Conservation (phyloP, 2,329 filamentous ascomycete species). For the Calonectria honghensis region DNA sequence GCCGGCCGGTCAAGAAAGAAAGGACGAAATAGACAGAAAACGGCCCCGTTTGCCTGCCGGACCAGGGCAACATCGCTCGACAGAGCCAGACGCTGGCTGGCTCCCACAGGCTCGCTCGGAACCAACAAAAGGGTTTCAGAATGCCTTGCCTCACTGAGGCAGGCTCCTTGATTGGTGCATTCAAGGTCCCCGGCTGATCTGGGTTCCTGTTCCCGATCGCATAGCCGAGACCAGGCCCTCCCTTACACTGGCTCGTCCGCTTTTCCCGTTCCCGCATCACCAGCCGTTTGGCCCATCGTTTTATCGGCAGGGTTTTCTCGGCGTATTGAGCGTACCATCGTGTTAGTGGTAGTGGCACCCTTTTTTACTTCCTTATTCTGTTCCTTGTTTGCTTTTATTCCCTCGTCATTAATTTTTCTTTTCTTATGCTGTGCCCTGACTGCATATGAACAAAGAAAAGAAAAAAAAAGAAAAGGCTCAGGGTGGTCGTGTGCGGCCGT, state of each 20-base stretch:
- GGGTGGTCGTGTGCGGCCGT: constrained; percentile 4
- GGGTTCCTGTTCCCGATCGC: constrained; percentile 34
- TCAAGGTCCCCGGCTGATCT: constrained; percentile 23
- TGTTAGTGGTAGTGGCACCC: not conserved
- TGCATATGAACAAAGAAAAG: not conserved
- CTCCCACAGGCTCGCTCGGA: not conserved
- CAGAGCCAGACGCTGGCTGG: not conserved
- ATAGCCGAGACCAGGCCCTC: constrained; percentile 32
- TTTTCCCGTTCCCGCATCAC: constrained; percentile 23
- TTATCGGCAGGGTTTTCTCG: constrained; percentile 19
- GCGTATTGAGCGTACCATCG: constrained; percentile 6
- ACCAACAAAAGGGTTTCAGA: constrained; percentile 19
- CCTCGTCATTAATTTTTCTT: not conserved
- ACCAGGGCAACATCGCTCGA: constrained; percentile 11
- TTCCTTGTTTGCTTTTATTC: not conserved
- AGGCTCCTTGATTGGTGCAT: constrained; percentile 17
- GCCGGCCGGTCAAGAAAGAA: constrained; percentile 16
- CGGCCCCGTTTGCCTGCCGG: constrained; percentile 2
- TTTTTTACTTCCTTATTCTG: not conserved
- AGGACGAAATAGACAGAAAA: constrained; percentile 2
- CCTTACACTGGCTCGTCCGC: constrained; percentile 16
- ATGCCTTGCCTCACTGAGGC: not conserved
- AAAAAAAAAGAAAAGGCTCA: not conserved
- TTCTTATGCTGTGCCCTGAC: not conserved
- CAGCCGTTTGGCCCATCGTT: constrained; percentile 22